A percentile compares a stretch with the other conserved stretches of the same genome.
These are phyloP conservation scores for Gossypium bickii DNA, from an alignment of 345 rosid genomes.

Conservation along the genomic window DNA sequence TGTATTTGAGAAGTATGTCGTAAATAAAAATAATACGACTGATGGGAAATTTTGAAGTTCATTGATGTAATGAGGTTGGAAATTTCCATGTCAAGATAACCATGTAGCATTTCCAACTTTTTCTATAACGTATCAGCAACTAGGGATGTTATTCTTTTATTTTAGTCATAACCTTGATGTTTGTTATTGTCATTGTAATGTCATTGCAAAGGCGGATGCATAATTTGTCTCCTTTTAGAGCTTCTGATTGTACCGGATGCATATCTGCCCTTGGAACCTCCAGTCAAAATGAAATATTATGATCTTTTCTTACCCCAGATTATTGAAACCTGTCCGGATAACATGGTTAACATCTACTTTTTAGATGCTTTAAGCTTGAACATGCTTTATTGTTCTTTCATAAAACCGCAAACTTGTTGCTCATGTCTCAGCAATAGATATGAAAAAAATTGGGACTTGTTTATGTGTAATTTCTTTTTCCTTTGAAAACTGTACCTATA, in stretches of 20 bases:
- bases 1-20: background rate
- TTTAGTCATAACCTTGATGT: background rate
- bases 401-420: background rate
- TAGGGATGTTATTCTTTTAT: background rate
- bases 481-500: background rate
- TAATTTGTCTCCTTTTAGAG: background rate
- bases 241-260: background rate
- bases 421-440: background rate
- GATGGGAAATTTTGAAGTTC: background rate
- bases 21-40: background rate
- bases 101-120: background rate
- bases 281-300: background rate
- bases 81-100: background rate
- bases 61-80: background rate
- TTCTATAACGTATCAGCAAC: background rate
- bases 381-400: background rate
- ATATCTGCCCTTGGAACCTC: background rate
- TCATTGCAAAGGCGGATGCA: background rate
- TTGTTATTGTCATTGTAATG: background rate
- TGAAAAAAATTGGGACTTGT: background rate
- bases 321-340: background rate
- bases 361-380: background rate
- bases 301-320: background rate
- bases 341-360: background rate
- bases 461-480: background rate